phyloP scores from a whole-genome alignment of 2,329 filamentous ascomycete species.

The Ceratocystis colombiana region DNA sequence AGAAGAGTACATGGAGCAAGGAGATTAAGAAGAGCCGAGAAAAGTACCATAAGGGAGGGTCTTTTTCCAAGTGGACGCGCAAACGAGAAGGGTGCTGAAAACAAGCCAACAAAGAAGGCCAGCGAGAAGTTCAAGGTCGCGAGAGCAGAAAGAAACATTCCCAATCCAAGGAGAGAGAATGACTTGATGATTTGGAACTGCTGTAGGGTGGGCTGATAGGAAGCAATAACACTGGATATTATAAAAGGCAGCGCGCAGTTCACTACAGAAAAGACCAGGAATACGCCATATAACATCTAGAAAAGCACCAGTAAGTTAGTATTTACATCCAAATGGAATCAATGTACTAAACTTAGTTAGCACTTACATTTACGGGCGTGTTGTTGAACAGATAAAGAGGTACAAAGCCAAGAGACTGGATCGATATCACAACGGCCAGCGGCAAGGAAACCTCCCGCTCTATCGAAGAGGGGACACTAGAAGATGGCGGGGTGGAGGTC shows the following conservation, averaged over 20 bases:
- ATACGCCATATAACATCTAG: conserved; percentile 51
- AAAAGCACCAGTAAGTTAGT: conserved; percentile 15
- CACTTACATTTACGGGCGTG: conserved; percentile 52
- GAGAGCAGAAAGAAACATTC: conserved; percentile 82
- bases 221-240: conserved; percentile 46
- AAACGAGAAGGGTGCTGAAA: conserved; percentile 72
- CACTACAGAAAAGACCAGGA: conserved; percentile 46
- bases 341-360: not conserved
- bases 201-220: conserved; percentile 48
- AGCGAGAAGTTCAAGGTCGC: conserved; percentile 95
- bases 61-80: conserved; percentile 40
- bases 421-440: conserved; percentile 57
- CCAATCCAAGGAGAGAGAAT: conserved; percentile 83
- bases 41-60: conserved; percentile 37
- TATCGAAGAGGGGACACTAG: conserved; percentile 28
- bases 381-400: conserved; percentile 84
- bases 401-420: conserved; percentile 67
- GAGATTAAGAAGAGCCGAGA: conserved; percentile 41
- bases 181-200: conserved; percentile 74
- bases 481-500: not conserved
- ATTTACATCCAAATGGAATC: not conserved
- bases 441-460: conserved; percentile 64
- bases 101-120: conserved; percentile 70
- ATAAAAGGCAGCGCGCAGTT: conserved; percentile 48
- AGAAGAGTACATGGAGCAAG: conserved; percentile 52